A percentile compares a stretch with the other conserved stretches of the same genome.
These are phyloP conservation scores for Dysphania ambrosioides DNA, from an alignment of 148 eudicot genomes.

Conservation along the genomic window DNA sequence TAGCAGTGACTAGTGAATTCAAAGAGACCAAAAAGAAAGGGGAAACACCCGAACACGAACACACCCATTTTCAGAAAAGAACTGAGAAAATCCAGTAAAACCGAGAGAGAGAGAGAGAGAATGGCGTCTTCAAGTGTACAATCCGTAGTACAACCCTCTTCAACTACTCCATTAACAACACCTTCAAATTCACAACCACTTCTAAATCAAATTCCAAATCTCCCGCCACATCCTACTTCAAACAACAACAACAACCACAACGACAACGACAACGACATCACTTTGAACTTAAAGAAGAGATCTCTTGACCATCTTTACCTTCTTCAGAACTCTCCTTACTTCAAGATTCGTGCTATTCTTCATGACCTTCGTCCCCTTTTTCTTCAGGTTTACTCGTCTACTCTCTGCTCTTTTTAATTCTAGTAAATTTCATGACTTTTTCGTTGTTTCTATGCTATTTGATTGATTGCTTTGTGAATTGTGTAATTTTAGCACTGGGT, in stretches of 20 bases:
- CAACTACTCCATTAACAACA: neutral
- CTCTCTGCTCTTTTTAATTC: neutral
- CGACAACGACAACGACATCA: no score
- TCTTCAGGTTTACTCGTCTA: conserved; percentile 50
- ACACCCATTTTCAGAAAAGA: neutral
- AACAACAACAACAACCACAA: no score
- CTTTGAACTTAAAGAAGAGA: conserved; percentile 43
- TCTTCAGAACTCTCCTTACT: conserved; percentile 51
- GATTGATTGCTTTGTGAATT: neutral
- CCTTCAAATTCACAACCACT: conserved; percentile 5
- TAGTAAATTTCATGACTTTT: neutral
- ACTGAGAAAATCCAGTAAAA: conserved; percentile 6
- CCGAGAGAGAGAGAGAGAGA: neutral
- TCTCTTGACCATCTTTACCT: conserved; percentile 31
- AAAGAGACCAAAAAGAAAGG: neutral
- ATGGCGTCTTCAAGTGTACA: conserved; percentile 23
- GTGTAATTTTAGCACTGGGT: neutral
- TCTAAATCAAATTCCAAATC: conserved; percentile 20
- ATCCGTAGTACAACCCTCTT: neutral
- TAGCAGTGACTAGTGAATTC: neutral
- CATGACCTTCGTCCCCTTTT: conserved; percentile 74
- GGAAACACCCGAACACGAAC: neutral
- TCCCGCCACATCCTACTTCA: conserved; percentile 27
- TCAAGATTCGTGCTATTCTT: conserved; percentile 58
- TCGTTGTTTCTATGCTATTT: neutral